Conservation (phyloP, 495 filamentous ascomycete species). For the Penicillium alfredii region DNA sequence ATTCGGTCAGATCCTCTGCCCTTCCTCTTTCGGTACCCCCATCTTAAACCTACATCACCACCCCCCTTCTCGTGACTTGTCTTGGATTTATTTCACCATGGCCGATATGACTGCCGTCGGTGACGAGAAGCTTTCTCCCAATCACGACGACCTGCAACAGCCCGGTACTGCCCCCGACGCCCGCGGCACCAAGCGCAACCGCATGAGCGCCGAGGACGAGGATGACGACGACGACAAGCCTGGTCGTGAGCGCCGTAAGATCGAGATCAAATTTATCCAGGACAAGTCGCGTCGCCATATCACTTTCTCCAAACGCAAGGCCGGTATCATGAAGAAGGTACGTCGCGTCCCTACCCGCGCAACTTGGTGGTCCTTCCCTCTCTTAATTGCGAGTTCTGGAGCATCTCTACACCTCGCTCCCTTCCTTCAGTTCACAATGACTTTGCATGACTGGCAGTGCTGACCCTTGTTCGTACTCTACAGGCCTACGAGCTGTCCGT, state of each 20-base stretch:
- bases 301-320: conserved; percentile 99
- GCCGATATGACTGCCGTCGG: conserved; percentile 43
- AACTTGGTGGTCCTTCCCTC: conserved; percentile 2
- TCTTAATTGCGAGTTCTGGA: not conserved
- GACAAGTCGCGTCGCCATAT: conserved; percentile 99
- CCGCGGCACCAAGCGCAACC: conserved; percentile 85
- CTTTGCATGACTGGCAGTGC: no score
- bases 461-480: conserved; percentile 15
- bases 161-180: conserved; percentile 54
- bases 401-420: not conserved
- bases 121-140: conserved; percentile 44
- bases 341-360: conserved; percentile 43
- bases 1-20: conserved; percentile 44
- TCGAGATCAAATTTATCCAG: conserved; percentile 99
- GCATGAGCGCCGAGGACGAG: conserved; percentile 85
- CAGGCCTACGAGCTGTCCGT: conserved; percentile 98
- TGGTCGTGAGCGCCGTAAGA: conserved; percentile 97
- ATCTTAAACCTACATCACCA: conserved; percentile 13
- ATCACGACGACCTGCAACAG: conserved; percentile 48
- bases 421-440: conserved; percentile 1
- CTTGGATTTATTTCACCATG: conserved; percentile 23
- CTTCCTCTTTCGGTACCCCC: conserved; percentile 45
- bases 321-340: conserved; percentile 99
- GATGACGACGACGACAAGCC: conserved; percentile 99
- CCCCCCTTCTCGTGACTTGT: conserved; percentile 5